Base-by-base conservation (phyloP, 2,329 filamentous ascomycete species). In the Diaporthe batatas region DNA sequence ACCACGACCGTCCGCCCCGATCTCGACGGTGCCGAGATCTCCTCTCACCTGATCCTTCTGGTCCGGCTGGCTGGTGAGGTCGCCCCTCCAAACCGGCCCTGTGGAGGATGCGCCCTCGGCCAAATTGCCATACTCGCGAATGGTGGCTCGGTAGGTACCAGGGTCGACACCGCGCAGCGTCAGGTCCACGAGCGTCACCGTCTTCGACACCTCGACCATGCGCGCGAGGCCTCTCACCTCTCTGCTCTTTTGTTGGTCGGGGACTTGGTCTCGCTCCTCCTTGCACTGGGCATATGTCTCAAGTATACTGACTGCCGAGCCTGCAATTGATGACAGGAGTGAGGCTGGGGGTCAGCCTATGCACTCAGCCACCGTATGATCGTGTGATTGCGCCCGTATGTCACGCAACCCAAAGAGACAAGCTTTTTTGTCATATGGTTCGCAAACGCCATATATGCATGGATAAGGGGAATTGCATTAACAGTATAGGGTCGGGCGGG, bases 251-350 rank as follows among this genome's bases (percentile, higher is more conserved):
- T 77, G 78, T 72, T 77, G 78, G 71, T 79, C 79, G 65, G 76
- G 76, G 64, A 78, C 73, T 53, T 57, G 64, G 72, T 76, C 75
- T 29, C 76, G 62, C 75, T 77, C 69, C 78, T 79, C 75, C 77
- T 75, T 82, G 49, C 91, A 88, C 79, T 94, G 91, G 77, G 85
- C 79, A 77, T 88, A 91, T 72, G 94, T 97, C 86, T 99, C 96
- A 74, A 99, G 90, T 79, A 99, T 98, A 83, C 95, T 98, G 55
- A 99, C 96, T 57, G 96, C 94, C 39, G 95, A 94, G 80, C 90
- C 93, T 90, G 76, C 39, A 64, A 47, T 59, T 68, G 57, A 71
- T 57, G 25, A 32, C 36, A 68, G 68, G 44, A 29, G 57, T 71
- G 58, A 54, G 23, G 14, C 12, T 25, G 47, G 57, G 53, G 51